These are phyloP conservation scores for Corymbia citriodora DNA, from an alignment of 441 rosid species.

Conservation along the genomic window DNA sequence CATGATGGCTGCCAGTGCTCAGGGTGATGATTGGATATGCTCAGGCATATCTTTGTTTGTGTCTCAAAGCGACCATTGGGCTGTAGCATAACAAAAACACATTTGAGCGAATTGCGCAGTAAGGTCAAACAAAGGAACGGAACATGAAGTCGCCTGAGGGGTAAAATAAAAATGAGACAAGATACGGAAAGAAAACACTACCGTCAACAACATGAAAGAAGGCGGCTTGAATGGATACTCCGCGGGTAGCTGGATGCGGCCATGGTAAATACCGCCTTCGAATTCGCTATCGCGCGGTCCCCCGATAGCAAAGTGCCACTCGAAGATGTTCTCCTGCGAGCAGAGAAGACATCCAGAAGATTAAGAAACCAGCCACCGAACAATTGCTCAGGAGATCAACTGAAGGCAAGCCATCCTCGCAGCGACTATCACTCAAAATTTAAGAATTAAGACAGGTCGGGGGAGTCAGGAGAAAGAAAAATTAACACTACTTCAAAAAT, in stretches of 20 bases:
- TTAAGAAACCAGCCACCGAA: background rate
- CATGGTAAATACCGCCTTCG: conserved; percentile 97
- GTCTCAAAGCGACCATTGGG: conserved; percentile 96
- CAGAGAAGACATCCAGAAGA: background rate
- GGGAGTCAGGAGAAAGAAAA: background rate
- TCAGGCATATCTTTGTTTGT: conserved; percentile 91
- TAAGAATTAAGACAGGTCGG: background rate
- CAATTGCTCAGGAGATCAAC: background rate
- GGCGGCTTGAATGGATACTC: conserved; percentile 98
- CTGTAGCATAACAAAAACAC: conserved; percentile 27
- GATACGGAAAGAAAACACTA: conserved; percentile 23
- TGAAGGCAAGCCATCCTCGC: background rate
- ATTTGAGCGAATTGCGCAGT: conserved; percentile 3
- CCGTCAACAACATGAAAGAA: conserved; percentile 88
- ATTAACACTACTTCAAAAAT: background rate
- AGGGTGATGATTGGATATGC: conserved; percentile 97
- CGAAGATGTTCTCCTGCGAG: conserved; percentile 86
- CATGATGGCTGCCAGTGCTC: conserved; percentile 99
- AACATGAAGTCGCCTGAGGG: background rate
- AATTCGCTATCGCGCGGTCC: conserved; percentile 84
- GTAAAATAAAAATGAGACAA: background rate
- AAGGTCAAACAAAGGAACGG: background rate
- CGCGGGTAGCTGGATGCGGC: conserved; percentile 88
- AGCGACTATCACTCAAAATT: background rate
- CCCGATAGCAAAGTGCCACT: conserved; percentile 95